Conservation (phyloP, 176 grass and related monocot species). For the Oryza meridionalis region DNA sequence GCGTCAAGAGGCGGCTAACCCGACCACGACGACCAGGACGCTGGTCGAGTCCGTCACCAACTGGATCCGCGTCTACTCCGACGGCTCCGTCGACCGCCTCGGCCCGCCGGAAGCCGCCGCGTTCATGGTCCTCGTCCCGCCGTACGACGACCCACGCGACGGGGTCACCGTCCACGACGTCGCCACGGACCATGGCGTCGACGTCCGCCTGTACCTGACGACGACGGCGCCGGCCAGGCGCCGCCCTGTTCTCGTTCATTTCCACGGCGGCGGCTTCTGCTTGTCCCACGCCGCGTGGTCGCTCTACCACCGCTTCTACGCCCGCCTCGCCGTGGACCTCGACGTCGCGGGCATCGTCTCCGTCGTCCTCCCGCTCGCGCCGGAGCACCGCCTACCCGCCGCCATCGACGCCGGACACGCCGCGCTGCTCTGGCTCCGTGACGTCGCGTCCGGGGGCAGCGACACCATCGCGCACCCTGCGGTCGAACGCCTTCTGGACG, state of each 20-base stretch:
- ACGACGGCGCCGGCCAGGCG: background rate
- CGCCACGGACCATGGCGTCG: constrained; percentile 2
- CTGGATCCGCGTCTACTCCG: constrained; percentile 47
- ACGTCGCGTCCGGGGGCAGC: constrained; percentile 7
- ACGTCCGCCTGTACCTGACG: constrained; percentile 45
- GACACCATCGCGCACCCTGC: background rate
- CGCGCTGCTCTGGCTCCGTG: constrained; percentile 46
- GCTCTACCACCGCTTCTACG: constrained; percentile 62
- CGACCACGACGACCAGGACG: background rate
- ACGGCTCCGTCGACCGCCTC: constrained; percentile 43
- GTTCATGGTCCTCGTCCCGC: constrained; percentile 25
- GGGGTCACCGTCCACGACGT: constrained; percentile 57
- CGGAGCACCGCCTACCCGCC: constrained; percentile 43
- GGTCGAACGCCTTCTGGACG: background rate
- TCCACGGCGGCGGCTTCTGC: constrained; percentile 62
- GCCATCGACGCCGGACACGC: constrained; percentile 30
- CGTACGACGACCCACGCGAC: constrained; percentile 31
- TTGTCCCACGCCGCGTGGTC: constrained; percentile 39
- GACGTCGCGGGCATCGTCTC: constrained; percentile 42
- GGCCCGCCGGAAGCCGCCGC: constrained; percentile 29
- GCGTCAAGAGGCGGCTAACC: background rate
- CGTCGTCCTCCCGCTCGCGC: constrained; percentile 43
- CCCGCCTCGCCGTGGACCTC: constrained; percentile 14
- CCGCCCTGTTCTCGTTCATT: constrained; percentile 47
- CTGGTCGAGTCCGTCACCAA: constrained; percentile 34